Conservation (phyloP, 768 basidiomycete genomes). For the Pilatotrama ljubarskyi region DNA sequence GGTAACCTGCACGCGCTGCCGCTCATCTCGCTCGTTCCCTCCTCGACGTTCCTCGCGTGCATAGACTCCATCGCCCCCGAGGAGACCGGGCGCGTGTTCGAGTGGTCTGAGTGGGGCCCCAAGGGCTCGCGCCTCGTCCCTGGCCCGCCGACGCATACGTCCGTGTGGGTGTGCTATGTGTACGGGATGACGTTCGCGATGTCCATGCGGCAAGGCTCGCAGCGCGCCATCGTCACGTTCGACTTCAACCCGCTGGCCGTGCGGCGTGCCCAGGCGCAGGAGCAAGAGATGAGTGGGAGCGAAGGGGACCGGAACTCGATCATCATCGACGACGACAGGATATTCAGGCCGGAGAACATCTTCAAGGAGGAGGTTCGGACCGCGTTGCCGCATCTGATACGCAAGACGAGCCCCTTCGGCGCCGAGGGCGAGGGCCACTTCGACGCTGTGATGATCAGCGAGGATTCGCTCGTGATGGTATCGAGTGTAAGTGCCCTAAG, state of each 20-base stretch:
- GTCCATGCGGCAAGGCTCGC: constrained; percentile 12
- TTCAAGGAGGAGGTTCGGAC: constrained; percentile 47
- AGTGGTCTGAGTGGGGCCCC: constrained; percentile 58
- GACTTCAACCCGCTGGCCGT: constrained; percentile 52
- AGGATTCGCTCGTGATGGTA: constrained; percentile 56
- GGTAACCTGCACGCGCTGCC: constrained; percentile 30
- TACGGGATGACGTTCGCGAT: constrained; percentile 48
- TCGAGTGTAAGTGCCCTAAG: constrained; percentile 21
- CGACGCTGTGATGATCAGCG: constrained; percentile 50
- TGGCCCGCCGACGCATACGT: constrained; percentile 30
- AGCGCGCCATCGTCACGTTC: constrained; percentile 40
- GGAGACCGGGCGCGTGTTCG: constrained; percentile 27
- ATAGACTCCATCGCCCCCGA: constrained; percentile 24
- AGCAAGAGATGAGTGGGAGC: constrained; percentile 23
- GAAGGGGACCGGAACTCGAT: not conserved
- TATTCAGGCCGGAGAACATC: constrained; percentile 30
- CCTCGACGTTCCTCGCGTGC: constrained; percentile 35
- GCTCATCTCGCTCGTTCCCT: constrained; percentile 44
- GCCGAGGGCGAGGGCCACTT: constrained; percentile 19
- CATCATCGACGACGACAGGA: not conserved
- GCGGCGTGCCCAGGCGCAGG: constrained; percentile 7
- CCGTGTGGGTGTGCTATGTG: constrained; percentile 61
- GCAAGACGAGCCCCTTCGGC: constrained; percentile 17
- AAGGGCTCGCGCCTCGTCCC: constrained; percentile 44
- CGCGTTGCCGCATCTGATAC: constrained; percentile 47